Evolutionary conservation across 2,329 filamentous ascomycete genomes (phyloP).

Genomic region (Stachybotrys echinatus): DNA sequence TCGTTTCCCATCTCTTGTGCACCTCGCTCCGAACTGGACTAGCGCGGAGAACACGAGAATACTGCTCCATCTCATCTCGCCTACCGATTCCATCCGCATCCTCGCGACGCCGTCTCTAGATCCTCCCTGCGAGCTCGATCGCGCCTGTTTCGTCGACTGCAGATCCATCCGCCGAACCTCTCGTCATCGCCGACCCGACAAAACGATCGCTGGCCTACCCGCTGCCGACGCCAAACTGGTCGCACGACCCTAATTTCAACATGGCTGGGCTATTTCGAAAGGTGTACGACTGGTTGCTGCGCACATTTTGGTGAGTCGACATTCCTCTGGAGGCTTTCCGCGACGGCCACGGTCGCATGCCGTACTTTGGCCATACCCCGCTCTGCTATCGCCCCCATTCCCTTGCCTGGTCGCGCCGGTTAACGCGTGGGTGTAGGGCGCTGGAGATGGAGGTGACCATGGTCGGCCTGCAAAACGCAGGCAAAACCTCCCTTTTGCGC

Average conservation of each 20-base stretch:
- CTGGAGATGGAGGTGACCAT: conserved; percentile 99
- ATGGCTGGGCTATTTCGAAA: conserved; percentile 92
- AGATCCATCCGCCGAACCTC: not conserved
- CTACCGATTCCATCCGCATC: not conserved
- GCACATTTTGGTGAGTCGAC: conserved; percentile 83
- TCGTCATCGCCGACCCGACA: not conserved
- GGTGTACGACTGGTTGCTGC: conserved; percentile 97
- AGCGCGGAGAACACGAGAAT: not conserved
- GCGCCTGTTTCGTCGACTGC: not conserved
- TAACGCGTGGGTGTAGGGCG: conserved; percentile 57
- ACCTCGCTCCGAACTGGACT: not conserved
- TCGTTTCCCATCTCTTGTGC: not conserved
- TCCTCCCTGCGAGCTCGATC: not conserved
- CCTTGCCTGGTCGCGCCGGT: conserved; percentile 7
- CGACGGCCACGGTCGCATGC: not conserved
- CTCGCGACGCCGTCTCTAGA: not conserved
- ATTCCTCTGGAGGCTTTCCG: conserved; percentile 1
- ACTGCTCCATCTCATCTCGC: not conserved
- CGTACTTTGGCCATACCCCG: conserved; percentile 6
- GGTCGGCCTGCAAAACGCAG: conserved; percentile 96
- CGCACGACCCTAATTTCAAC: conserved; percentile 16
- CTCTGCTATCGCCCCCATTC: not conserved
- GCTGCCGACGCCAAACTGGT: not conserved
- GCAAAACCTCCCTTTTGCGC: conserved; percentile 90
- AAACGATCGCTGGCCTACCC: not conserved